These are phyloP conservation scores for Gorgonomyces haynaldii DNA, from an alignment of 192 early-diverging fungal genomes.

Conservation along the genomic window DNA sequence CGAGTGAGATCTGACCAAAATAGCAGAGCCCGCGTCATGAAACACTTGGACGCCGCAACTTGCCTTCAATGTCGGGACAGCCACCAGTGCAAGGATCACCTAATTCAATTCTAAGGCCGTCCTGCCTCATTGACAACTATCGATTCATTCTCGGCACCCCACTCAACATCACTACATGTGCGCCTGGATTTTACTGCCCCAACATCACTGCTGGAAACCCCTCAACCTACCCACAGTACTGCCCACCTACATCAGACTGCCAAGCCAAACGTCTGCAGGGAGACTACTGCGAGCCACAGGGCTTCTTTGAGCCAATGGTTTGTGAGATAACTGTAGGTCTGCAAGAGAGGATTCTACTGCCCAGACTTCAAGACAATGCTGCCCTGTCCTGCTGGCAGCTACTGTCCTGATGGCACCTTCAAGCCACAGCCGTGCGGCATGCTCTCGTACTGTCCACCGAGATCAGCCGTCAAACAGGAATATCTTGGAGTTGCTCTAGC, in stretches of 20 bases:
- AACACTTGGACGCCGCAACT: no score
- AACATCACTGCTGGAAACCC: constrained; percentile 2
- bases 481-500: not conserved
- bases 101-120: no score
- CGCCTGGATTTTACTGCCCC: constrained; percentile 20
- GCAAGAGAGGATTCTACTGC: constrained; percentile 1
- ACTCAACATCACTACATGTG: no score
- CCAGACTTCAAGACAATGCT: not conserved
- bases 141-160: no score
- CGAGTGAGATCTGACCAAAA: no score
- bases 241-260: constrained; percentile 17
- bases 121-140: no score
- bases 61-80: no score
- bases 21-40: no score
- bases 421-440: not conserved
- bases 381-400: constrained; percentile 11
- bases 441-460: not conserved
- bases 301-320: constrained; percentile 4
- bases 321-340: not conserved
- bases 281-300: not conserved
- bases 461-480: not conserved
- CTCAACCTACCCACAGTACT: constrained; percentile 13
- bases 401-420: constrained; percentile 4
- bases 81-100: no score
- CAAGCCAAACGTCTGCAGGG: constrained; percentile 7